A percentile compares a stretch with the other conserved stretches of the same genome.
Conservation (phyloP, 2,329 filamentous ascomycete genomes). For the Didymella arachidicola region DNA sequence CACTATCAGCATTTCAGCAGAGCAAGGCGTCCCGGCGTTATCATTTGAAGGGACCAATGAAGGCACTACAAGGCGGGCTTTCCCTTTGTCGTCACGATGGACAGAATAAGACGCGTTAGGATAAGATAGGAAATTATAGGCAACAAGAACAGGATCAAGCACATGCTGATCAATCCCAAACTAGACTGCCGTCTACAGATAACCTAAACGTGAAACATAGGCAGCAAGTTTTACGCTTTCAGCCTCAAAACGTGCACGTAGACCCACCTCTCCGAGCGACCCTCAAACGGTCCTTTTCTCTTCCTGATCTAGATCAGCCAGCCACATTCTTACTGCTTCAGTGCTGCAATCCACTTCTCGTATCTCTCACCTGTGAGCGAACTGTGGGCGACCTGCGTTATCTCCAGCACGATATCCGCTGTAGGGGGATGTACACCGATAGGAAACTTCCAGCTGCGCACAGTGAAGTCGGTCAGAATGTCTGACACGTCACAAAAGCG, state of each 20-base stretch:
- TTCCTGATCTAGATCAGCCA: conserved; percentile 13
- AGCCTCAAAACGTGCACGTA: conserved; percentile 15
- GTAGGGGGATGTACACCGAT: conserved; percentile 8
- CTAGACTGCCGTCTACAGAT: background rate
- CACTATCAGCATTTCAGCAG: conserved; percentile 15
- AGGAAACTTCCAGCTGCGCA: background rate
- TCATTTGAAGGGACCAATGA: conserved; percentile 2
- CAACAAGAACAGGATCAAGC: conserved; percentile 6
- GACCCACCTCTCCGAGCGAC: conserved; percentile 11
- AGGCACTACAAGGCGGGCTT: conserved; percentile 5
- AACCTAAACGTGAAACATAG: conserved; percentile 7
- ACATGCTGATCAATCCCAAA: conserved; percentile 4
- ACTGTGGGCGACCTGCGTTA: background rate
- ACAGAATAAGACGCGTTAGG: background rate
- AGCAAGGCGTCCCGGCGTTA: conserved; percentile 18
- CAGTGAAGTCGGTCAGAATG: background rate
- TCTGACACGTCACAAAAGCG: conserved; percentile 16
- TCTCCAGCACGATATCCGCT: conserved; percentile 3
- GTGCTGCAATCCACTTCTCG: background rate
- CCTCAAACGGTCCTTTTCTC: conserved; percentile 15
- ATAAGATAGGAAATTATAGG: conserved; percentile 3
- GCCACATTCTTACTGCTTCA: conserved; percentile 9
- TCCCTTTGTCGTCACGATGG: conserved; percentile 8
- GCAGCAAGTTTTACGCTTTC: conserved; percentile 10
- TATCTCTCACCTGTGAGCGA: background rate